Evolutionary conservation across 2,329 filamentous ascomycete species (phyloP).

Genomic region (Hortaea werneckii): DNA sequence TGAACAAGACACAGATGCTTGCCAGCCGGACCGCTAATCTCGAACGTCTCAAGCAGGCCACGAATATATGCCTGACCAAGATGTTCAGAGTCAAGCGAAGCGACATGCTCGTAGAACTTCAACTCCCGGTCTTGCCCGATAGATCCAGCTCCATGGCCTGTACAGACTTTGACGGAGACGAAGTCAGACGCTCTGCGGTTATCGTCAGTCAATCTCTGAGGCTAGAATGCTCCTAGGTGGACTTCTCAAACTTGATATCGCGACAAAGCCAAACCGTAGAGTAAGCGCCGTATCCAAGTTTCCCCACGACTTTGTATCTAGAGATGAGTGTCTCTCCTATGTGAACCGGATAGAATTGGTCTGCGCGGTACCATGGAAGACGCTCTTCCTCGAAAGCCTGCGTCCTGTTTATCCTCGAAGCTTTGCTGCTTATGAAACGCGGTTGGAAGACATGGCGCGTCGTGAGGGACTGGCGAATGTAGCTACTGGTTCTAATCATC

Average conservation of each 20-base stretch:
- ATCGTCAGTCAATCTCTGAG: background rate
- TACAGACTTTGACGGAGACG: background rate
- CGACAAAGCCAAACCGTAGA: slow-evolving; percentile 32
- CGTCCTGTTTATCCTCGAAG: background rate
- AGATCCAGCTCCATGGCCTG: background rate
- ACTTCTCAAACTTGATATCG: background rate
- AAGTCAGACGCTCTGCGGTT: background rate
- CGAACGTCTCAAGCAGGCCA: background rate
- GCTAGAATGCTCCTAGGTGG: no score
- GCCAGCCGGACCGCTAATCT: background rate
- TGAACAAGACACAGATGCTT: background rate
- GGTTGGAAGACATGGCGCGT: no score
- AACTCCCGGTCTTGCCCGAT: background rate
- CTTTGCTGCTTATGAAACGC: no score
- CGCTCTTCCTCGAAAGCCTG: background rate
- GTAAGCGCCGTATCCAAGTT: slow-evolving; percentile 33
- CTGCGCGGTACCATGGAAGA: slow-evolving; percentile 1
- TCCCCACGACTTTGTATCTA: slow-evolving; percentile 32
- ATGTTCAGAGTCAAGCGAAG: background rate
- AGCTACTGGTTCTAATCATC: no score
- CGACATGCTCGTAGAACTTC: background rate
- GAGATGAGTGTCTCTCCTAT: slow-evolving; percentile 26
- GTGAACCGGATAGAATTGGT: slow-evolving; percentile 29
- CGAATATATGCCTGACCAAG: background rate
- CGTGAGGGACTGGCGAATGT: no score